Base-by-base conservation (phyloP, 192 early-diverging fungal genomes). In the Pilobolus umbonatus region DNA sequence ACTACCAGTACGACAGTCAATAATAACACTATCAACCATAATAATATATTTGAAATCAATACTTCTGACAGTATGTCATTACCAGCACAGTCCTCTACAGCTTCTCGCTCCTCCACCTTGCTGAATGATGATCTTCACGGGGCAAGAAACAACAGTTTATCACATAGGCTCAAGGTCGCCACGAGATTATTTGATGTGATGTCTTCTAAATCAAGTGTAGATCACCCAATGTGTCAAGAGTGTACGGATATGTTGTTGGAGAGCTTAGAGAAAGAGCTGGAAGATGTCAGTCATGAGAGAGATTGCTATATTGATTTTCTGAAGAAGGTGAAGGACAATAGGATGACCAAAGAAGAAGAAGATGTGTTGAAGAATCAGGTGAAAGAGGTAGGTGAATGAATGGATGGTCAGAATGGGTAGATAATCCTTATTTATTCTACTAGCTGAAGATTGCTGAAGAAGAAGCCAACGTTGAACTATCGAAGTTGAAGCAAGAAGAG, bases 201-300 rank as follows among this genome's bases (percentile, higher is more conserved):
- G 57, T 88, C 87, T 0, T 75, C 80, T n/a, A 79, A 80, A 32
- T 86, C 91, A 2, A 80, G 80, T 44, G 72, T 90, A 12, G 80
- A 80, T 44, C 91, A 94, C 50, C 91, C 91, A 11, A 80, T 96
- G 67, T 98, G 96, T 65, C 82, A 89, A 57, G 93, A 93, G 46
- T 98, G 96, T 60, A 87, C 92, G 0, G 91, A 93, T 48, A 84
- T 85, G 60, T 61, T 95, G 50, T 39, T 84, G 44, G 76, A 86
- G 9, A 72, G 75, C 26, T 61, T 98, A 35, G 85, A 89, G 39
- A 82, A 80, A 53, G 79, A 86, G 46, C 61, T 92, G 15, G 55
- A 70, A 0, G 90, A 94, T 59, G 76, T 85, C 7, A 72, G 76
- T n/a, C 72, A 67, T 40, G 91, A 94, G 67, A 68, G 80, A 43